Conservation (phyloP, 345 rosid genomes). For the Eucalyptus pauciflora region DNA sequence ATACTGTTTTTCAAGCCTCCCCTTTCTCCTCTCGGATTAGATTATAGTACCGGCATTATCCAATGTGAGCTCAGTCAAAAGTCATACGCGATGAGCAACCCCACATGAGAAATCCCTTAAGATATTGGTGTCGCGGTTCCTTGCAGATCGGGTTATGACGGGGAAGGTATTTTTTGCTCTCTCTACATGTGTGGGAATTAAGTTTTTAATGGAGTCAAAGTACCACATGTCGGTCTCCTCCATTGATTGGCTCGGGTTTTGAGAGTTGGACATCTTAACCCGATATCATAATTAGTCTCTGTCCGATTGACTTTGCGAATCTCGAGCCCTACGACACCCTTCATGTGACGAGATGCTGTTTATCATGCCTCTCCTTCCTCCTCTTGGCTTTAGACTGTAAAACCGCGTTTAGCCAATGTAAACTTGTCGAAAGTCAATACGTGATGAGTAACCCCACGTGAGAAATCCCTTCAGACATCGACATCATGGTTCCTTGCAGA, state of each 20-base stretch:
- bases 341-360: not conserved
- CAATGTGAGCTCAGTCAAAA: not conserved
- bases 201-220: not conserved
- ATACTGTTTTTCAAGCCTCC: not conserved
- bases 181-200: not conserved
- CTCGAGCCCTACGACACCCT: not conserved
- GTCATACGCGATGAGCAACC: not conserved
- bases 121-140: not conserved
- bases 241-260: not conserved
- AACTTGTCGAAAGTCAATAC: not conserved
- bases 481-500: not conserved
- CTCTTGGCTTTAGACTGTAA: not conserved
- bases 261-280: not conserved
- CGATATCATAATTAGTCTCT: not conserved
- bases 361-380: not conserved
- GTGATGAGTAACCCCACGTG: not conserved
- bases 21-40: not conserved
- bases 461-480: not conserved
- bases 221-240: not conserved
- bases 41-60: not conserved
- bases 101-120: not conserved
- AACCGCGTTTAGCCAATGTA: not conserved
- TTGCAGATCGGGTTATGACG: fast-evolving
- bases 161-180: not conserved
- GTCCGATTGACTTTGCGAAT: too few relatives aligned